These are phyloP conservation scores for Phytopythium oedochilum DNA, from an alignment of 352 stramenopile genomes.

Conservation along the genomic window DNA sequence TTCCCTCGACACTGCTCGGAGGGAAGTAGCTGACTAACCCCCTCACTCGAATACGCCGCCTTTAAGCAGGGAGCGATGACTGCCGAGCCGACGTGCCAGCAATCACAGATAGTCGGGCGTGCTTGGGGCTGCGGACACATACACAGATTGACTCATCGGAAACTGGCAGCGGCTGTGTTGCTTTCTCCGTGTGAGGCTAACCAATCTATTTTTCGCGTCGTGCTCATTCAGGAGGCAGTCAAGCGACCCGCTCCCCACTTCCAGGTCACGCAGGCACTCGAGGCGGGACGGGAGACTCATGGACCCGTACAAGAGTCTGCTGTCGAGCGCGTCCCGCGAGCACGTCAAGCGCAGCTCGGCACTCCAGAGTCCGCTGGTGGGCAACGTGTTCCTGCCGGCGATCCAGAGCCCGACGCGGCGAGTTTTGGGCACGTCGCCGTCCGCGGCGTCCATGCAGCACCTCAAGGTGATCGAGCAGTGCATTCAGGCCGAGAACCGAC, in stretches of 20 bases:
- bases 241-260: not conserved
- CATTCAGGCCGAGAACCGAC: conserved; percentile 65
- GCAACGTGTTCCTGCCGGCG: conserved; percentile 60
- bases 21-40: not conserved
- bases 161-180: too few species aligned
- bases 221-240: conserved; percentile 12
- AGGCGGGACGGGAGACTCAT: not conserved
- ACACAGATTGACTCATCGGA: not conserved
- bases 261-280: not conserved
- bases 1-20: conserved; percentile 50
- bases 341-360: conserved; percentile 34
- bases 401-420: conserved; percentile 23
- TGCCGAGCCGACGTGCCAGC: too few species aligned
- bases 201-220: conserved; percentile 15
- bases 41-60: too few species aligned
- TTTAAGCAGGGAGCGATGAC: too few species aligned
- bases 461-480: conserved; percentile 73
- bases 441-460: conserved; percentile 40
- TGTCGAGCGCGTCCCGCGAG: conserved; percentile 36
- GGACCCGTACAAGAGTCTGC: conserved; percentile 45
- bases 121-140: not conserved
- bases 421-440: conserved; percentile 3
- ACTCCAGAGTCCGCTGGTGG: conserved; percentile 40
- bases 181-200: conserved; percentile 1
- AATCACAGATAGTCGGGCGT: too few species aligned